phyloP scores from a whole-genome alignment of 257 asterid species.

The Echites panduratus region DNA sequence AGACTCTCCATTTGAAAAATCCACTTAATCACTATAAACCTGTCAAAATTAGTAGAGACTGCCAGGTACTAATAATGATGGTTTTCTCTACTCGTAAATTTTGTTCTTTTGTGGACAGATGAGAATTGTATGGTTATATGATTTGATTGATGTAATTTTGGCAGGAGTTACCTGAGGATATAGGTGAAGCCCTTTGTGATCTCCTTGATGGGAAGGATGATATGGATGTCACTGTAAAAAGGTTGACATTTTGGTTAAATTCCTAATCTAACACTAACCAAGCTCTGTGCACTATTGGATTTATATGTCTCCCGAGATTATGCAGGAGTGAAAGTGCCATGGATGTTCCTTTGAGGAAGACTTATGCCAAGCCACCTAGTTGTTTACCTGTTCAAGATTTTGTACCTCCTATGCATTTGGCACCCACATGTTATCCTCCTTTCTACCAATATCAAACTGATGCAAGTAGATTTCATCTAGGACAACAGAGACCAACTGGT shows the following conservation, averaged over 20 bases:
- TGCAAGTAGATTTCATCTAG: conserved; percentile 50
- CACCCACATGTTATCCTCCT: conserved; percentile 55
- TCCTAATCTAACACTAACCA: conserved; percentile 14
- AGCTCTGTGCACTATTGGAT: conserved; percentile 11
- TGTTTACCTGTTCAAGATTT: conserved; percentile 36
- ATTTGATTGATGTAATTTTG: conserved; percentile 27
- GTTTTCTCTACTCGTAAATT: not conserved
- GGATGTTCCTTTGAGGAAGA: conserved; percentile 36
- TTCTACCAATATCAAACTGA: conserved; percentile 52
- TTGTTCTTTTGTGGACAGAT: not conserved
- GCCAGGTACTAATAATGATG: conserved; percentile 51
- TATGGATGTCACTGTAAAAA: conserved; percentile 37
- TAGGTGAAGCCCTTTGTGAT: conserved; percentile 91
- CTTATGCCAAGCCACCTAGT: conserved; percentile 43
- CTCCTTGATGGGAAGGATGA: conserved; percentile 71
- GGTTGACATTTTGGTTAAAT: conserved; percentile 26
- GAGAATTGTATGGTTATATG: conserved; percentile 18
- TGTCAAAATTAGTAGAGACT: conserved; percentile 93
- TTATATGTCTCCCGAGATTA: conserved; percentile 17
- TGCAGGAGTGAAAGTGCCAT: conserved; percentile 52
- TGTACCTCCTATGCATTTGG: conserved; percentile 36
- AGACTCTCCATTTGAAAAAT: conserved; percentile 86
- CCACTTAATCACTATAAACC: conserved; percentile 90
- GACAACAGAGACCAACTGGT: conserved; percentile 37
- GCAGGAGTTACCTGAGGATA: conserved; percentile 86